These are phyloP conservation scores for Eucalyptus polyanthemos DNA, from an alignment of 345 rosid genomes.

Conservation along the genomic window DNA sequence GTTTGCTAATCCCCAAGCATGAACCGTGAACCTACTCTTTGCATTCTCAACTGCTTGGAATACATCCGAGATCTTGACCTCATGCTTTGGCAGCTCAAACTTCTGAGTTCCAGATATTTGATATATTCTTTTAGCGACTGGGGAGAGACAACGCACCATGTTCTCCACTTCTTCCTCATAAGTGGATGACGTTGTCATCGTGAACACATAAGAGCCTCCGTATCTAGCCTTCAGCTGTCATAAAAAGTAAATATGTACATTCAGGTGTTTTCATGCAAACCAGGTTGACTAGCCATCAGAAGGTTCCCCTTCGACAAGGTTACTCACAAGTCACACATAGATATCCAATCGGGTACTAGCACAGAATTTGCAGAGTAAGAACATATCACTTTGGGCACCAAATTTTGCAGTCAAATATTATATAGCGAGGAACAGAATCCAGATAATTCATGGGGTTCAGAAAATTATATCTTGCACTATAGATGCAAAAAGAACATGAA, in stretches of 20 bases:
- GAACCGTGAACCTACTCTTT: slow-evolving; percentile 58
- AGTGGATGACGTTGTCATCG: slow-evolving; percentile 58
- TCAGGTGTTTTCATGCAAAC: neutral
- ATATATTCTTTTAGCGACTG: slow-evolving; percentile 60
- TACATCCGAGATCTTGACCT: slow-evolving; percentile 60
- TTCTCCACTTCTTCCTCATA: slow-evolving; percentile 60
- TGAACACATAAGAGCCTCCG: slow-evolving; percentile 79
- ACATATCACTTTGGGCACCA: neutral
- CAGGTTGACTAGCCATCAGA: neutral
- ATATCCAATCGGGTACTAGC: neutral
- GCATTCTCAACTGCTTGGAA: slow-evolving; percentile 79
- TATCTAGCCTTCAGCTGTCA: slow-evolving; percentile 72
- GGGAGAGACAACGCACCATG: slow-evolving; percentile 47
- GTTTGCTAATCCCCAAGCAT: slow-evolving; percentile 92
- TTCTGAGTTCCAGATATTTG: slow-evolving; percentile 91
- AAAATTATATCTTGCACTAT: neutral
- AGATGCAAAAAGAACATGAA: neutral
- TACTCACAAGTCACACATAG: neutral
- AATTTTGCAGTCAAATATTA: neutral
- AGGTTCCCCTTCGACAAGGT: neutral
- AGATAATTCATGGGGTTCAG: neutral
- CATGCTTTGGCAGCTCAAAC: slow-evolving; percentile 81
- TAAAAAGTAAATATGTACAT: neutral
- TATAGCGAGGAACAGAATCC: neutral
- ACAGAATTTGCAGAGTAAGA: neutral